Conservation (phyloP, 805 yeast species). For the Kodamaea neixiangensis region DNA sequence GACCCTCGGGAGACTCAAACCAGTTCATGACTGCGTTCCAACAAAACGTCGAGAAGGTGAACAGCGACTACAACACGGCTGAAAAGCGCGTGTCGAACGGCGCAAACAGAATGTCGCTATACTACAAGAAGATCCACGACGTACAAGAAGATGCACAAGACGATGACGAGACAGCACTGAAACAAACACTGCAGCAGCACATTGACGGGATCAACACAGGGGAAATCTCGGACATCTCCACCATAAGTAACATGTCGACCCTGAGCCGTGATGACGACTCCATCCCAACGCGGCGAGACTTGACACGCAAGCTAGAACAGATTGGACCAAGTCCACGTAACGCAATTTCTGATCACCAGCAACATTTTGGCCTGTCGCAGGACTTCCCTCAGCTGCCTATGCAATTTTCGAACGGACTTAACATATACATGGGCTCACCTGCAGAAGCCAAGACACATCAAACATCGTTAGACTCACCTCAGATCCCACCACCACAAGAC, state of each 20-base stretch:
- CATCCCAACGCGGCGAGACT: conserved; percentile 30
- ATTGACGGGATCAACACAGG: conserved; percentile 12
- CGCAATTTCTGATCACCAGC: neutral
- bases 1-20: conserved; percentile 42
- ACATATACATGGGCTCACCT: conserved; percentile 21
- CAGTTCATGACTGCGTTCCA: conserved; percentile 40
- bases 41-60: conserved; percentile 36
- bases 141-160: conserved; percentile 4
- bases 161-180: neutral
- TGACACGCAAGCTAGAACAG: conserved; percentile 13
- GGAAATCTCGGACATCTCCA: conserved; percentile 21
- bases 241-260: conserved; percentile 29
- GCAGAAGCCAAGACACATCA: neutral
- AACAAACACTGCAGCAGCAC: conserved; percentile 4
- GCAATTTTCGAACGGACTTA: conserved; percentile 14
- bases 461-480: neutral
- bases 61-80: conserved; percentile 14
- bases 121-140: conserved; percentile 35
- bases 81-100: conserved; percentile 1
- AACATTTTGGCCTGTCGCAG: neutral
- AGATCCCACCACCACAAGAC: conserved; percentile 4
- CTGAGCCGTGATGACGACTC: conserved; percentile 24
- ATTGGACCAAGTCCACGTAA: neutral
- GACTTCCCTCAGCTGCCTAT: neutral
- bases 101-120: conserved; percentile 26